These are phyloP conservation scores for Brasenia schreberi DNA, from an alignment of 164 flowering plant genomes.

Conservation along the genomic window DNA sequence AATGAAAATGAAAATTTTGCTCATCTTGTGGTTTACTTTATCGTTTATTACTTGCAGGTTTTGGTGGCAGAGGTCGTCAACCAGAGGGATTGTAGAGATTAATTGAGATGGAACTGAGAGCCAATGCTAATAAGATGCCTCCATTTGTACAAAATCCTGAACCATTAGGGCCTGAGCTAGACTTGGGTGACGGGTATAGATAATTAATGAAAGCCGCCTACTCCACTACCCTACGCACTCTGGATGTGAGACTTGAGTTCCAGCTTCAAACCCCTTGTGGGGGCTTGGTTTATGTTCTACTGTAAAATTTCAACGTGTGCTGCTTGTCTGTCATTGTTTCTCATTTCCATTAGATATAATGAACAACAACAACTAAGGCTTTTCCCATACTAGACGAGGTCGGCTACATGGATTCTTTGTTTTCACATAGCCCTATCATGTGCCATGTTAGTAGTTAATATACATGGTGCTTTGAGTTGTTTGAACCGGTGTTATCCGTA, in stretches of 20 bases:
- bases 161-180: constrained; percentile 41
- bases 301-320: not conserved
- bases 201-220: not conserved
- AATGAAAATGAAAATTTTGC: too few species aligned
- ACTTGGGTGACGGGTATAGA: constrained; percentile 44
- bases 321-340: not conserved
- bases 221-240: not conserved
- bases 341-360: not conserved
- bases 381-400: too few species aligned
- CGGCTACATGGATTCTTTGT: too few species aligned
- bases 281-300: not conserved
- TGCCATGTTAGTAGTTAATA: too few species aligned
- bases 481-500: too few species aligned
- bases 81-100: constrained; percentile 67
- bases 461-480: too few species aligned
- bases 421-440: too few species aligned
- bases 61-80: constrained; percentile 27
- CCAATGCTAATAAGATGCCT: constrained; percentile 47
- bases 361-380: too few species aligned
- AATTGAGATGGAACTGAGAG: constrained; percentile 58
- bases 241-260: not conserved
- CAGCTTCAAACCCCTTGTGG: not conserved
- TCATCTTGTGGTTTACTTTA: too few species aligned
- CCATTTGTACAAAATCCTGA: constrained; percentile 29
- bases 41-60: constrained; percentile 20